Evolutionary conservation across 1,284 basidiomycete species (phyloP), one percentile per base, ranked within the genome.

Genomic region (Phellinidium pouzarii): DNA sequence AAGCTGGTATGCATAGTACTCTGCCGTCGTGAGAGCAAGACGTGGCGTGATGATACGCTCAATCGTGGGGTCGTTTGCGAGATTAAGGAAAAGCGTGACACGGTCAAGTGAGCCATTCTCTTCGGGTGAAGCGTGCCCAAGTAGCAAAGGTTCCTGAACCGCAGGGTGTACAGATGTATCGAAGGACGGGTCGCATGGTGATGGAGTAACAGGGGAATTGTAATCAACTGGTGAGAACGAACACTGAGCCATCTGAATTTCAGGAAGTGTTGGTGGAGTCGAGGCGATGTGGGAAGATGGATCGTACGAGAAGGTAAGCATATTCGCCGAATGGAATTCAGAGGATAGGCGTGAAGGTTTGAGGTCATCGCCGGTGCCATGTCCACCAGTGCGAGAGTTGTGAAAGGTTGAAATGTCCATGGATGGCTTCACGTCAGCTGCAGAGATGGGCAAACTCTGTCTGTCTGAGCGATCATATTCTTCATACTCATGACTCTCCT

Each of bases 1-100:
- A 56, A 99, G 78, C 71, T 99, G 95, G 75, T 99, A 99, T 20
- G 96, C 96, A 66, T 96, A 99, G 77, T 99, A 99, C 66, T 99
- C 96, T 58, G 96, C 96, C 5, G 96, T 99, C 19, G 96, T 99
- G 60, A 99, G 77, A 20, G 96, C 96, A 56, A 99, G 79, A 70
- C 96, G 94, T 54, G 96, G 96, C 12, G 96, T 99, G 65, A 99
- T 98, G 72, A 99, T 99, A 75, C 96, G 91, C 71, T 99, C 96
- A 69, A 99, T 99, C 59, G 96, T 99, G n/a, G 96, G 96, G 70
- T 99, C 96, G 66, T 98, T 99, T 47, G 96, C 96, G 65, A 99
- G 75, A 76, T 99, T 99, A 70, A 99, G 80, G 86, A 99, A 99
- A 58, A 99, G 78, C 5, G 96, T 99, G 51, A 97, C 94, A 65